Percentiles rank a stretch among this genome's conserved stretches.
These are phyloP conservation scores for Ichthyophthirius multifiliis DNA, from an alignment of 169 alveolate genomes.

Conservation along the genomic window DNA sequence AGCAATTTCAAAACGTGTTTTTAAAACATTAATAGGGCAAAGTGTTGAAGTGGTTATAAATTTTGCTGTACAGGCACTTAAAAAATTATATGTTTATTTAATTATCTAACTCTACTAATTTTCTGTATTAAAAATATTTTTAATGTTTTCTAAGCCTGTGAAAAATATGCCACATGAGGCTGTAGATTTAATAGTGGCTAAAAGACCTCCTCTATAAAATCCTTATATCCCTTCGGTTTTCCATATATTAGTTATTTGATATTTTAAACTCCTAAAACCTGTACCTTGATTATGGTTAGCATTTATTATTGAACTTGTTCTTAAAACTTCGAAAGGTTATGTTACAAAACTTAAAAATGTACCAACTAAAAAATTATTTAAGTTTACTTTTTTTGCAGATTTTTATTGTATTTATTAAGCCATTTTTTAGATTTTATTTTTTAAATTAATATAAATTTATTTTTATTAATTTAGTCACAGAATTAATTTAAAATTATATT, in stretches of 20 bases:
- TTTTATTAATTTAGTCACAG: too few relatives aligned
- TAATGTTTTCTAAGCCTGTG: constrained; percentile 8
- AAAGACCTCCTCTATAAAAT: constrained; percentile 29
- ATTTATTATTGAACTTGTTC: constrained; percentile 3
- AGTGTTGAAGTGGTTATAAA: background rate
- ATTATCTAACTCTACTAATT: background rate
- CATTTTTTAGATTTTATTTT: too few relatives aligned
- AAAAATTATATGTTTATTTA: background rate
- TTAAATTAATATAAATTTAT: too few relatives aligned
- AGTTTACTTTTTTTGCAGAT: background rate
- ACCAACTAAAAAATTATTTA: background rate
- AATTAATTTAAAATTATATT: too few relatives aligned
- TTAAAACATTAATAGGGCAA: constrained; percentile 11
- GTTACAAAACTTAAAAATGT: background rate
- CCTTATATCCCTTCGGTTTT: constrained; percentile 31
- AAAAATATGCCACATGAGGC: constrained; percentile 11
- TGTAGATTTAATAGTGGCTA: background rate
- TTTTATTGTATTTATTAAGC: background rate
- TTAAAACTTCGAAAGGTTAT: constrained; percentile 15
- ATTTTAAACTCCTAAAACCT: background rate
- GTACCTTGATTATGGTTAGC: background rate
- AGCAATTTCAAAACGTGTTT: constrained; percentile 27
- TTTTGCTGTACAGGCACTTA: constrained; percentile 10
- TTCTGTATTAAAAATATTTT: background rate
- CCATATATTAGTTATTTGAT: background rate